Evolutionary conservation across 1,284 basidiomycete species (phyloP).

Genomic region (Ceratobasidium theobromae): DNA sequence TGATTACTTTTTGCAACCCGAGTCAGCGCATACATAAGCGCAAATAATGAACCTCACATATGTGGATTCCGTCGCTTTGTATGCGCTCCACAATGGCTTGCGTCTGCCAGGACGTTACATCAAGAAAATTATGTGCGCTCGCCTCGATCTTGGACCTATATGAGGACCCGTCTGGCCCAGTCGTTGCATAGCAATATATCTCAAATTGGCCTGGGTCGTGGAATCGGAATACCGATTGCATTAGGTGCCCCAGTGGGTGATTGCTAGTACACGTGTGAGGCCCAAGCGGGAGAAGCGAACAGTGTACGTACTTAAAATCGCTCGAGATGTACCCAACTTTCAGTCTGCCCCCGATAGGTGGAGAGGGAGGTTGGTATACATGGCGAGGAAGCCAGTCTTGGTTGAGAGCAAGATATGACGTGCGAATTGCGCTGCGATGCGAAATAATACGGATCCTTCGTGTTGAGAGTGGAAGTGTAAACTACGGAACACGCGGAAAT

Average conservation of each 20-base stretch:
- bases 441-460: slow-evolving; percentile 58
- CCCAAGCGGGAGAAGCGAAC: background rate
- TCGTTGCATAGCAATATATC: slow-evolving; percentile 59
- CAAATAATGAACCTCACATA: slow-evolving; percentile 44
- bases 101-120: slow-evolving; percentile 54
- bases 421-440: slow-evolving; percentile 58
- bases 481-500: slow-evolving; percentile 42
- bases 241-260: slow-evolving; percentile 63
- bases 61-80: slow-evolving; percentile 55
- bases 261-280: slow-evolving; percentile 46
- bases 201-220: slow-evolving; percentile 54
- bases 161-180: slow-evolving; percentile 53
- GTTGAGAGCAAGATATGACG: slow-evolving; percentile 53
- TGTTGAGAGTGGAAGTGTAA: slow-evolving; percentile 56
- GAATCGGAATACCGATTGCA: slow-evolving; percentile 60
- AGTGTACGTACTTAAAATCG: slow-evolving; percentile 52
- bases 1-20: slow-evolving; percentile 47
- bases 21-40: slow-evolving; percentile 31
- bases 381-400: slow-evolving; percentile 54
- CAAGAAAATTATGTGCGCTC: slow-evolving; percentile 52
- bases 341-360: slow-evolving; percentile 48
- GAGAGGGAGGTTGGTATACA: slow-evolving; percentile 56
- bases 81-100: slow-evolving; percentile 51
- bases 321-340: slow-evolving; percentile 62
- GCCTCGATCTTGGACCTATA: slow-evolving; percentile 57